These are phyloP conservation scores for Candida berthetii DNA, from an alignment of 805 yeast genomes.

Conservation along the genomic window DNA sequence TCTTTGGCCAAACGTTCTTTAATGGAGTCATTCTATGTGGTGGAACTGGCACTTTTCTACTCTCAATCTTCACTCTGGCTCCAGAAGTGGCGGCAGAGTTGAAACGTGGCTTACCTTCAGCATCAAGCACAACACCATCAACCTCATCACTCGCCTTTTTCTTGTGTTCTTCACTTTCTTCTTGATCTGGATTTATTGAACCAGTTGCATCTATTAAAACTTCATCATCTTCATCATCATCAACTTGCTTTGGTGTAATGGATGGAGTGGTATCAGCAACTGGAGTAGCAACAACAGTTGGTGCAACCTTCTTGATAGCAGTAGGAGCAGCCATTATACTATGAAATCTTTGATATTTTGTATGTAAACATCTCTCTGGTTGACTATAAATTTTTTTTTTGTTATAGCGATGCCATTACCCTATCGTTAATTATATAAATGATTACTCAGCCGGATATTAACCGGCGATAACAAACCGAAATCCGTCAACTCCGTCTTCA, in stretches of 20 bases:
- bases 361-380: no score
- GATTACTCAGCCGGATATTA: no score
- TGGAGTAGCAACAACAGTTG: background rate
- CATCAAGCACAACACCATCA: conserved; percentile 46
- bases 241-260: conserved; percentile 3
- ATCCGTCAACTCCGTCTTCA: no score
- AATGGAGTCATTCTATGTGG: conserved; percentile 97
- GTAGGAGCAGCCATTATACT: conserved; percentile 39
- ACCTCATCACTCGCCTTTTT: conserved; percentile 17
- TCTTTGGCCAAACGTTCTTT: conserved; percentile 85
- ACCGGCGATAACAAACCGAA: no score
- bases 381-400: no score
- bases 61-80: conserved; percentile 70
- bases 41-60: conserved; percentile 88
- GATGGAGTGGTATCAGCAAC: background rate
- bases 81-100: conserved; percentile 57
- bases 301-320: conserved; percentile 24
- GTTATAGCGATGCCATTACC: no score
- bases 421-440: no score
- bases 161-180: conserved; percentile 6
- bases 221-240: conserved; percentile 28
- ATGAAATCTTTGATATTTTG: background rate
- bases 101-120: conserved; percentile 83
- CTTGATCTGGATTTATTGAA: conserved; percentile 14
- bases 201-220: conserved; percentile 31